A percentile compares a stretch with the other conserved stretches of the same genome.
Conservation (phyloP, 2,329 filamentous ascomycete genomes). For the Botrytis cinerea region DNA sequence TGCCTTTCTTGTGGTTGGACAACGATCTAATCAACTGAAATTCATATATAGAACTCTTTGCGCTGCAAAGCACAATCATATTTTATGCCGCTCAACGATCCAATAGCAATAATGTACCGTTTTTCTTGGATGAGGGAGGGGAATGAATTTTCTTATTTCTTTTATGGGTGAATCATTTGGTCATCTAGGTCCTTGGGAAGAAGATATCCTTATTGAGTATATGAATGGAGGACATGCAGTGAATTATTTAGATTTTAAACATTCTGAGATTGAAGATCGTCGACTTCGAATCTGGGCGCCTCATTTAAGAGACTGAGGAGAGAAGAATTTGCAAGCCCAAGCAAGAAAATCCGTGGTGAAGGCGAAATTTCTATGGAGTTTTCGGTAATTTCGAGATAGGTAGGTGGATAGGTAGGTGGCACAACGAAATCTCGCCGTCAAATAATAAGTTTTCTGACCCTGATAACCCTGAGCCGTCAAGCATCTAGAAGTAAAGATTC, state of each 20-base stretch:
- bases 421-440: neutral
- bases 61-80: neutral
- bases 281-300: neutral
- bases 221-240: neutral
- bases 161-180: neutral
- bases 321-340: neutral
- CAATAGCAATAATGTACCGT: neutral
- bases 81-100: neutral
- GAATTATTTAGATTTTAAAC: neutral
- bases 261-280: neutral
- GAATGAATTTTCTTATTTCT: fast-evolving
- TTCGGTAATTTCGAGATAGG: neutral
- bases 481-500: too few species aligned
- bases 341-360: too few species aligned
- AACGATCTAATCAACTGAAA: neutral
- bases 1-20: too few species aligned
- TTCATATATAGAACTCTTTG: neutral
- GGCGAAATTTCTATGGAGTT: too few species aligned
- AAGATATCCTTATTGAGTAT: neutral
- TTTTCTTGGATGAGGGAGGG: neutral
- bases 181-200: too few species aligned
- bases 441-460: neutral
- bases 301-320: neutral
- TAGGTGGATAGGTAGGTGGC: too few species aligned
- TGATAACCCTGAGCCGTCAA: too few species aligned